Conservation (phyloP, 1,139 yeast species). For the Meyerozyma smithsonii region DNA sequence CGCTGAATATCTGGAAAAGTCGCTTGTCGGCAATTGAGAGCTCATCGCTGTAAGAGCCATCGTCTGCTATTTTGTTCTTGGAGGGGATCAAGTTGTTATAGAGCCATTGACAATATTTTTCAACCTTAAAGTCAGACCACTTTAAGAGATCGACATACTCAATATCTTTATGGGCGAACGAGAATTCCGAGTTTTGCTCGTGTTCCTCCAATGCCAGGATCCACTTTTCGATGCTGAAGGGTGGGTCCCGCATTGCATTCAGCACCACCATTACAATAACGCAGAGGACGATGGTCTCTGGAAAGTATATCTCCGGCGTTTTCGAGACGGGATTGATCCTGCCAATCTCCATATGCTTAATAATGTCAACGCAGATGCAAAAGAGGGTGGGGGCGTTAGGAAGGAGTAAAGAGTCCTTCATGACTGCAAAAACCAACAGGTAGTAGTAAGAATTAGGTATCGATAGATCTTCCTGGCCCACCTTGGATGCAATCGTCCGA, state of each 20-base stretch:
- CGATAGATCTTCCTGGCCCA: conserved; percentile 4
- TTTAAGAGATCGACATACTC: conserved; percentile 23
- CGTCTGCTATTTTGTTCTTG: conserved; percentile 10
- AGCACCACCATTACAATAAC: conserved; percentile 23
- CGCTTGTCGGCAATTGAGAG: conserved; percentile 1
- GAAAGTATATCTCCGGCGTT: conserved; percentile 12
- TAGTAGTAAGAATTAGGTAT: conserved; percentile 26
- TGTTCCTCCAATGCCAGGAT: conserved; percentile 15
- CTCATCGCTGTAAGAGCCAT: conserved; percentile 1
- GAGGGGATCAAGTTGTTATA: conserved; percentile 28
- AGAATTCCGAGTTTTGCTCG: conserved; percentile 18
- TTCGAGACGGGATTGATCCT: conserved; percentile 5
- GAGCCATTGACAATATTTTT: conserved; percentile 39
- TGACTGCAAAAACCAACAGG: conserved; percentile 28
- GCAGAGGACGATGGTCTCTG: conserved; percentile 27
- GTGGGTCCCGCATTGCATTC: conserved; percentile 8
- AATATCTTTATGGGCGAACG: conserved; percentile 13
- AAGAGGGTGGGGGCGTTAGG: conserved; percentile 31
- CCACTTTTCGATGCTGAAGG: conserved; percentile 18
- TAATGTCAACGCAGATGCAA: conserved; percentile 15
- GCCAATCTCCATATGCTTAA: conserved; percentile 6
- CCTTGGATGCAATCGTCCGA: conserved; percentile 2
- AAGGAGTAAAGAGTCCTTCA: conserved; percentile 22
- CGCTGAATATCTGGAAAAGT: conserved; percentile 1
- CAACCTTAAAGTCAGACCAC: conserved; percentile 38